Evolutionary conservation across 1,139 yeast species (phyloP), one percentile per base, ranked within the genome.

Genomic region (Pichia sp.): DNA sequence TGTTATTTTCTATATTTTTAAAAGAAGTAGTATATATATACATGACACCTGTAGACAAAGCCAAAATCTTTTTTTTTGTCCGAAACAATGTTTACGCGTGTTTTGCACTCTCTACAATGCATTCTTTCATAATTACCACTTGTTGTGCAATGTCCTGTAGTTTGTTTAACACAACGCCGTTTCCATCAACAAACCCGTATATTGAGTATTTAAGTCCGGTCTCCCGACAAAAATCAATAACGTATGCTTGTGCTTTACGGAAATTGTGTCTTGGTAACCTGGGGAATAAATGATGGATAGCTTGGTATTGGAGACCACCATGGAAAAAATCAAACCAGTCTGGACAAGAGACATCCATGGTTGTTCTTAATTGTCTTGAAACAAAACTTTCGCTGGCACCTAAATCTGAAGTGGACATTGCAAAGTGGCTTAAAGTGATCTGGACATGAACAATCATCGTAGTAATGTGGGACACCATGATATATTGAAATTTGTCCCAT

Each of bases 271-370:
- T 78, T 16, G 97, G 97, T 66, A 90, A 70, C 55, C 97, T 76
- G 16, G 97, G 97, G 70, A 90, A 90, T 61, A 90, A 74, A 68
- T 90, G 97, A 68, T 90, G 97, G 52, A 90, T 82, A 1, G 90
- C 95, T 68, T 90, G 97, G 72, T 89, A 90, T 69, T 90, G 97
- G 52, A 90, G 78, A 0, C 97, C 97, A 6, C 97, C 97, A 65
- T 90, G 97, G 64, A 90, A 76, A 65, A 83, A 90, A 69, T 90
- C 97, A 51, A 90, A 75, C 96, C 97, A 90, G 59, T 81, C 84
- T 1, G 97, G 97, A 72, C 97, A 90, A 64, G 87, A 95, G 16
- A 90, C 96, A 67, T 90, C 97, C 97, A 90, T 90, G 5, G 96
- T 90, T 1, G 97, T 90, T 63, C 97, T 77, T 16, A 90, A 67